Base-by-base conservation (phyloP, 805 yeast species). In the Soucietia sequanensis region DNA sequence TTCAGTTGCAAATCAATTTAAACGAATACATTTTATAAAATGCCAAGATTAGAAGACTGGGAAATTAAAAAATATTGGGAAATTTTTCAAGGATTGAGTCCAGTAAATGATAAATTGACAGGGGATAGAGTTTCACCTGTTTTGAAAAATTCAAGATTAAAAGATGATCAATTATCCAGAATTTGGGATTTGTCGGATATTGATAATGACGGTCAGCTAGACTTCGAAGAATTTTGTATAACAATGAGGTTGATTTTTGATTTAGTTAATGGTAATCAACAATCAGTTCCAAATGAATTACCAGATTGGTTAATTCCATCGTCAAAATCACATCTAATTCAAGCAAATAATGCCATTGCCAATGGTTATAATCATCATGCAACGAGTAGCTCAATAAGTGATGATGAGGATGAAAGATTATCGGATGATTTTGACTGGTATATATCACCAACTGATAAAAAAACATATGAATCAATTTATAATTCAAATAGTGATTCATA, bases 51-150 rank as follows among this genome's bases (percentile, higher is more conserved):
- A 41, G 96, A 88, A 59, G 93, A 89, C 49, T 89, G 95, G 84
- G 99, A 93, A 63, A 89, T 90, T 50, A 84, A 89, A 54, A 91
- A 91, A 65, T 93, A 89, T 71, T 93, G 99, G 99, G 95, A 93
- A 62, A 90, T 93, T 30, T 93, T 93, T 70, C 80, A 83, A 44
- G 95, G 96, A 10, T 76, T 93, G 50, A 77, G 78, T 44, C 99
- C 99, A 0, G 78, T 65, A 23, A 76, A 79, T 35, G 89, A 87
- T 54, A 81, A 84, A 54, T 73, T 93, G 22, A 73, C 83, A 15
- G 96, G 96, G 31, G 93, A 84, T 38, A 81, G 84, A 56, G 95
- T 90, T 14, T 75, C 84, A 20, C 81, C 88, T 2, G 93, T 93
- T 32, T 76, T 93, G 50, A 88, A 86, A 61, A 93, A 93, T 63